phyloP scores from a whole-genome alignment of 2,329 filamentous ascomycete genomes.

The Aschersonia sp. region DNA sequence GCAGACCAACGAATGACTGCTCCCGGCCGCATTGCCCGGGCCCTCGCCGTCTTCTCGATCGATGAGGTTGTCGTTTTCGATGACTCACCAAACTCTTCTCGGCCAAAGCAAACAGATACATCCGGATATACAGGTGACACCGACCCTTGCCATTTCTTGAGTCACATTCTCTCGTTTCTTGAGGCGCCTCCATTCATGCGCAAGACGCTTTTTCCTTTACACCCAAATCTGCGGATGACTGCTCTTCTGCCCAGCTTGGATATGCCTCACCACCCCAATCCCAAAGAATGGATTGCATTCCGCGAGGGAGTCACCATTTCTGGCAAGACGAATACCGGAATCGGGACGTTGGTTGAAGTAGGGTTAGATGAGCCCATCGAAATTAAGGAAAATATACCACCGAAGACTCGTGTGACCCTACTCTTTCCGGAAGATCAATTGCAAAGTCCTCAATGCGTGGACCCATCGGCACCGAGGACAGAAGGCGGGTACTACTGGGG shows the following conservation, averaged over 20 bases:
- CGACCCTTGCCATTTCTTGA: conserved; percentile 67
- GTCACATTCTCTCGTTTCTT: conserved; percentile 66
- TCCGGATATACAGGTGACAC: conserved; percentile 51
- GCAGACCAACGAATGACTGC: conserved; percentile 62
- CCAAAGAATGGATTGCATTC: conserved; percentile 65
- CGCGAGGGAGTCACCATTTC: conserved; percentile 59
- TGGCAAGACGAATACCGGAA: conserved; percentile 24
- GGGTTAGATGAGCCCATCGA: conserved; percentile 39
- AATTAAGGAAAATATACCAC: conserved; percentile 47
- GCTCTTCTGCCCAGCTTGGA: conserved; percentile 65
- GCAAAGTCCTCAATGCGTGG: conserved; percentile 40
- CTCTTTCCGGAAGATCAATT: conserved; percentile 35
- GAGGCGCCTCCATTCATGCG: conserved; percentile 76
- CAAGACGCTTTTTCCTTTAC: conserved; percentile 59
- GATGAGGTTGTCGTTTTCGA: conserved; percentile 77
- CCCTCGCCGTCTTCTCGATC: conserved; percentile 68
- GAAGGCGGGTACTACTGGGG: conserved; percentile 81
- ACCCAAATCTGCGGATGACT: conserved; percentile 61
- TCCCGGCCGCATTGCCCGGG: conserved; percentile 64
- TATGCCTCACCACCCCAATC: conserved; percentile 70
- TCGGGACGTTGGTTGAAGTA: conserved; percentile 41
- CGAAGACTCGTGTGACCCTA: conserved; percentile 60
- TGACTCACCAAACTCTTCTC: conserved; percentile 39
- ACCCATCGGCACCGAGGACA: conserved; percentile 54
- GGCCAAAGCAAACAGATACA: conserved; percentile 32